Evolutionary conservation across 73 alveolate genomes (phyloP).

Genomic region (Durusdinium trenchii): DNA sequence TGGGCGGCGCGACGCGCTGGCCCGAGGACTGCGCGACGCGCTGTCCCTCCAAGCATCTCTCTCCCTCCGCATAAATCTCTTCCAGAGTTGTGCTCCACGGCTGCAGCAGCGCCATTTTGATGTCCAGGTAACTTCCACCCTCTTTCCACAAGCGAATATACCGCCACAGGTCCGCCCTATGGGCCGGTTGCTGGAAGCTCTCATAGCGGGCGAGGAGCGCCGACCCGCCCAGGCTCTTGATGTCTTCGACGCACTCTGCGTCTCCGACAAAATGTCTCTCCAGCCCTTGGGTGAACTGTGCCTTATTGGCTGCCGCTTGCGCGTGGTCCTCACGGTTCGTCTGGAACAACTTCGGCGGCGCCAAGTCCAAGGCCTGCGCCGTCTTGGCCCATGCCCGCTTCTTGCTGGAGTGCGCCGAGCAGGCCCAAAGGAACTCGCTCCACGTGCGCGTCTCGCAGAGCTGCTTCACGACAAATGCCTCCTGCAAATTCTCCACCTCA

Average conservation of each 20-base stretch:
- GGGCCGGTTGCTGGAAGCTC: background rate
- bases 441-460: too few species aligned
- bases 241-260: background rate
- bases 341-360: too few species aligned
- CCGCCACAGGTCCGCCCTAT: background rate
- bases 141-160: background rate
- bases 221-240: background rate
- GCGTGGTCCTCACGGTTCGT: too few species aligned
- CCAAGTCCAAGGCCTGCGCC: too few species aligned
- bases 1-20: background rate
- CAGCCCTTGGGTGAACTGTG: too few species aligned
- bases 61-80: background rate
- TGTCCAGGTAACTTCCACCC: background rate
- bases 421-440: too few species aligned
- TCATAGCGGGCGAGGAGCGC: background rate
- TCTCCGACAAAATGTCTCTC: too few species aligned
- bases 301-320: too few species aligned
- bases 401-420: too few species aligned
- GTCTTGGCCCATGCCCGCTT: too few species aligned
- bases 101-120: background rate
- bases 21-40: constrained; percentile 5
- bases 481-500: too few species aligned
- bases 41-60: background rate
- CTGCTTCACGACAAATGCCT: too few species aligned
- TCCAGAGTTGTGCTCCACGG: background rate